Evolutionary conservation across 1,139 yeast genomes (phyloP).

Genomic region (Entelexis paramagnoliae): DNA sequence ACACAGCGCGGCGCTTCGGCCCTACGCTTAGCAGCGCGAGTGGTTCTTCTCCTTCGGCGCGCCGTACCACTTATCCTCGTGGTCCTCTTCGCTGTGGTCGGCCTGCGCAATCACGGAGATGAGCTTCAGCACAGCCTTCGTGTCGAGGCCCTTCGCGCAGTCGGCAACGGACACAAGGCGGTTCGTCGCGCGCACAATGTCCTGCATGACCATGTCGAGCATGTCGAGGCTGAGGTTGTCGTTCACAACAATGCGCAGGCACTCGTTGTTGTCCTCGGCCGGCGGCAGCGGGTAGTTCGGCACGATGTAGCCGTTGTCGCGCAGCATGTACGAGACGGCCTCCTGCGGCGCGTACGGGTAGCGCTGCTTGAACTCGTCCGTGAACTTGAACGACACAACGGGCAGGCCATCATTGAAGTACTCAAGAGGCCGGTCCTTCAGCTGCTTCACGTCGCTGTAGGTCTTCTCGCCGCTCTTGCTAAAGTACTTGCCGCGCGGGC

Average conservation of each 20-base stretch:
- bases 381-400: constrained; percentile 74
- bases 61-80: constrained; percentile 27
- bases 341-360: constrained; percentile 85
- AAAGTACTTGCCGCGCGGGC: constrained; percentile 36
- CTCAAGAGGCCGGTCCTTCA: constrained; percentile 26
- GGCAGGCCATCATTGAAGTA: constrained; percentile 69
- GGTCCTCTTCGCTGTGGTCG: constrained; percentile 27
- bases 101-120: constrained; percentile 24
- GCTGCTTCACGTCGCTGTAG: constrained; percentile 21
- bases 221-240: constrained; percentile 60
- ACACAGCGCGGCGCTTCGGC: too few species aligned
- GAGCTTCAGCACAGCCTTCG: constrained; percentile 19
- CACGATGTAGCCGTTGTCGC: constrained; percentile 76
- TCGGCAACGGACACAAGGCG: constrained; percentile 35
- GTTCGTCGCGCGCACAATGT: constrained; percentile 48
- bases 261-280: constrained; percentile 43
- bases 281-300: constrained; percentile 87
- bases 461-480: constrained; percentile 17
- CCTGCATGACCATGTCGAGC: constrained; percentile 60
- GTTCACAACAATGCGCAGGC: constrained; percentile 76
- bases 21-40: constrained; percentile 21
- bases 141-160: constrained; percentile 15
- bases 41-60: neutral
- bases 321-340: constrained; percentile 57
- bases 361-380: constrained; percentile 44